Conservation (phyloP, 495 filamentous ascomycete genomes). For the Podospora comata region DNA sequence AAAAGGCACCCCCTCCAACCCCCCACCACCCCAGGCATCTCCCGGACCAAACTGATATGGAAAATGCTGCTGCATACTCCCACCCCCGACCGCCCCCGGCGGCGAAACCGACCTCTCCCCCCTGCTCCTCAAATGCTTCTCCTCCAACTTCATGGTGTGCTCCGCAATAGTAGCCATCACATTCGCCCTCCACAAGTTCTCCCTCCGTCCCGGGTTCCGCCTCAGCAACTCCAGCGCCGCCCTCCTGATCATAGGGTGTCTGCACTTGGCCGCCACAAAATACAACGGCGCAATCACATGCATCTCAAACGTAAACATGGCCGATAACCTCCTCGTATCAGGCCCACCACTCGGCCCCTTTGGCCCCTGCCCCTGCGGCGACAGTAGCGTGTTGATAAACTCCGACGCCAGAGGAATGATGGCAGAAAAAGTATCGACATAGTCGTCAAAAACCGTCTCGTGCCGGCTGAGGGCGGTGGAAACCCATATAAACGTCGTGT, state of each 20-base stretch:
- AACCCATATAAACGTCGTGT: conserved; percentile 36
- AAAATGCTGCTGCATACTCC: background rate
- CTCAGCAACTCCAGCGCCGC: conserved; percentile 41
- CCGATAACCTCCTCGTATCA: conserved; percentile 25
- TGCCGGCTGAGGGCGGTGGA: conserved; percentile 35
- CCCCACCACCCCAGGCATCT: conserved; percentile 18
- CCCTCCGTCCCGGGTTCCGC: conserved; percentile 32
- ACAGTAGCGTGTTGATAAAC: conserved; percentile 28
- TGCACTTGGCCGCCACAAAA: conserved; percentile 50
- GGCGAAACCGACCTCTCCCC: conserved; percentile 14
- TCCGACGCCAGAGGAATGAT: conserved; percentile 36
- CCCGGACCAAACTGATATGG: conserved; percentile 10
- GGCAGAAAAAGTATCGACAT: conserved; percentile 36
- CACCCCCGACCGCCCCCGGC: conserved; percentile 2
- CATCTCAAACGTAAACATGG: conserved; percentile 50
- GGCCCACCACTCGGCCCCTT: background rate
- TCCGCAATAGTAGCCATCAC: conserved; percentile 37
- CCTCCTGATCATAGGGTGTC: conserved; percentile 43
- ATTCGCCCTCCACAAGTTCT: conserved; percentile 42
- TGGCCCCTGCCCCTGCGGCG: background rate
- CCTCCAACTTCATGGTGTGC: conserved; percentile 32
- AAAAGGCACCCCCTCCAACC: conserved; percentile 13
- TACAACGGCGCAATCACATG: conserved; percentile 50
- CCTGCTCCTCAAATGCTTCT: conserved; percentile 27
- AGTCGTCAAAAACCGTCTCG: conserved; percentile 39